Conservation (phyloP, 169 alveolate genomes). For the Theileria annulata region DNA sequence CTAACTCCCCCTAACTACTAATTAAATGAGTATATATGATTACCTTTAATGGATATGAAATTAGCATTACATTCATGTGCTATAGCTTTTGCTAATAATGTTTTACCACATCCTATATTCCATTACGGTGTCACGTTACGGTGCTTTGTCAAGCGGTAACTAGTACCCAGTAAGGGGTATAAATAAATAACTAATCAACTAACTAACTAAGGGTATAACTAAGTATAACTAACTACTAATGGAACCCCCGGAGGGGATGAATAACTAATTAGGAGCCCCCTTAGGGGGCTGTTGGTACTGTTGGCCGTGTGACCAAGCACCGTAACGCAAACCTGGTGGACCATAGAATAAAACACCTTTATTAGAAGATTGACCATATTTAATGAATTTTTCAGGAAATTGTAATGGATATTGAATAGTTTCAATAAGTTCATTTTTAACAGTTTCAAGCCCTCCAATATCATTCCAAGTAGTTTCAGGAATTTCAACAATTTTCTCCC, state of each 20-base stretch:
- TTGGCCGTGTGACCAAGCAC: too few species aligned
- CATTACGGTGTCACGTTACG: too few species aligned
- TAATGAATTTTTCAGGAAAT: slow-evolving; percentile 77
- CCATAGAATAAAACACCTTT: slow-evolving; percentile 89
- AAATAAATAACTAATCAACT: not conserved
- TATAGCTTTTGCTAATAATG: slow-evolving; percentile 89
- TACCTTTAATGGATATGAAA: slow-evolving; percentile 83
- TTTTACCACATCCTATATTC: slow-evolving; percentile 95
- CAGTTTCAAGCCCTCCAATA: slow-evolving; percentile 88
- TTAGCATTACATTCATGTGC: slow-evolving; percentile 89
- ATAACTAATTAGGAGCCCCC: too few species aligned
- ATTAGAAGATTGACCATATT: slow-evolving; percentile 79
- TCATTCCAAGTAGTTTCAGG: slow-evolving; percentile 94
- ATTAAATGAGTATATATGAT: not conserved
- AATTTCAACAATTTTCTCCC: slow-evolving; percentile 90
- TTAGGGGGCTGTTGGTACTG: too few species aligned
- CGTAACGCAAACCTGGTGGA: slow-evolving; percentile 77
- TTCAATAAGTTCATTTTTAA: slow-evolving; percentile 83
- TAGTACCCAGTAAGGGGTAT: too few species aligned
- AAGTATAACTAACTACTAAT: too few species aligned
- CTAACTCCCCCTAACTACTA: not conserved
- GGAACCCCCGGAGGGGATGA: too few species aligned
- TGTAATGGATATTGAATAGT: slow-evolving; percentile 82
- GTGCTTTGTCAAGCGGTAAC: too few species aligned
- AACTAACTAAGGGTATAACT: not conserved